Evolutionary conservation across 2,329 filamentous ascomycete species (phyloP).

Genomic region (Biscogniauxia sp.): DNA sequence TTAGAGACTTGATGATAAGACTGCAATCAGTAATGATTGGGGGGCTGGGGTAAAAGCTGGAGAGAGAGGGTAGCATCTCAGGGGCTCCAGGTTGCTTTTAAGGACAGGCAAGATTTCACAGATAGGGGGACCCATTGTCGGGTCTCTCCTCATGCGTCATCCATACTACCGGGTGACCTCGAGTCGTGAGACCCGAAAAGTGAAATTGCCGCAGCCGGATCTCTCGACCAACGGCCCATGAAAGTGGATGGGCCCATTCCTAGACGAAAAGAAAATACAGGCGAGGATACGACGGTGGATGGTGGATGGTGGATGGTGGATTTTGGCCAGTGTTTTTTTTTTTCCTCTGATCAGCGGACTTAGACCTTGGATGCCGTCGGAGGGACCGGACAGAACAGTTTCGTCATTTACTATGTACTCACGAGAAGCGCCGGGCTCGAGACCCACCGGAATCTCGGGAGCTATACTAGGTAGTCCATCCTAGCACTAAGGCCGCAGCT

Average conservation of each 20-base stretch:
- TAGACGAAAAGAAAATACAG: background rate
- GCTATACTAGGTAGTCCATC: background rate
- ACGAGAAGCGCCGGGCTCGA: background rate
- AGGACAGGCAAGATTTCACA: background rate
- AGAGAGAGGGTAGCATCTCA: background rate
- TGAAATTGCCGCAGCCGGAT: background rate
- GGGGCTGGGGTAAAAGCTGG: background rate
- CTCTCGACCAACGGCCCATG: background rate
- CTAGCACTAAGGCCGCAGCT: background rate
- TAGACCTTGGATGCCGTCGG: background rate
- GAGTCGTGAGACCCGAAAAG: background rate
- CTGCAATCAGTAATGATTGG: background rate
- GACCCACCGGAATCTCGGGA: background rate
- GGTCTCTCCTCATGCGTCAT: background rate
- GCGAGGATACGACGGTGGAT: background rate
- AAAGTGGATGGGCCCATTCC: background rate
- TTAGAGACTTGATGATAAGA: background rate
- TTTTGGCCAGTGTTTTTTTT: too few species aligned
- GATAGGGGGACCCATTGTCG: background rate
- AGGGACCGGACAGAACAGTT: background rate
- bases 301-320: too few species aligned
- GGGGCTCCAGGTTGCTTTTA: background rate
- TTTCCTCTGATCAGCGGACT: background rate
- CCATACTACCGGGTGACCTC: background rate
- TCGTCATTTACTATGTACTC: background rate